phyloP scores from a whole-genome alignment of 2,329 filamentous ascomycete species.

The Colletotrichum viniferum region DNA sequence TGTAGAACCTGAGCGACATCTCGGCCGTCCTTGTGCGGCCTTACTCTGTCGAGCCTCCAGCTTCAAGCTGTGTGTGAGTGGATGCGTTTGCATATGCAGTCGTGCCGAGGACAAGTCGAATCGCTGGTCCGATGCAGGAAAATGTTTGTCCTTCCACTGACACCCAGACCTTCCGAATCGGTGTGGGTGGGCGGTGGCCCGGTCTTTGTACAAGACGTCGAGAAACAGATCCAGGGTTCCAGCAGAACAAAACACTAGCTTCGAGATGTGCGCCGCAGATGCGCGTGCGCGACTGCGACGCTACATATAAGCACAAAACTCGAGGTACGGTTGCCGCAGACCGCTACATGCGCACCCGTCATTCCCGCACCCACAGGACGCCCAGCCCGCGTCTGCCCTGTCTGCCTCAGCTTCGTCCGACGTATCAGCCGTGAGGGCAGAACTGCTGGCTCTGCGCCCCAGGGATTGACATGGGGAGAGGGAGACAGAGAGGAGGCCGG shows the following conservation, averaged over 20 bases:
- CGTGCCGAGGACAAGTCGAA: neutral
- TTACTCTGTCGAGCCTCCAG: neutral
- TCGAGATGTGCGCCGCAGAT: neutral
- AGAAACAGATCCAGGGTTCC: neutral
- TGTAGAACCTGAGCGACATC: slow-evolving; percentile 24
- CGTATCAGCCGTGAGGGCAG: neutral
- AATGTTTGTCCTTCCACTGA: neutral
- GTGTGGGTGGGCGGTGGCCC: neutral
- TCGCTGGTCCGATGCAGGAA: neutral
- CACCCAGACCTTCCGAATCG: neutral
- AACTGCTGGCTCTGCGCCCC: neutral
- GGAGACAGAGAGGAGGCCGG: neutral
- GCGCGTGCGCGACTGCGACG: slow-evolving; percentile 12
- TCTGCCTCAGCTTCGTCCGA: slow-evolving; percentile 18
- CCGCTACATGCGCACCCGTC: neutral
- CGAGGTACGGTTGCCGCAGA: neutral
- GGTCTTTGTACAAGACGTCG: neutral
- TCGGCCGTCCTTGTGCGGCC: neutral
- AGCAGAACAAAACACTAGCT: slow-evolving; percentile 12
- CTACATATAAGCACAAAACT: neutral
- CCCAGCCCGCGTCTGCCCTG: neutral
- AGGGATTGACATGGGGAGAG: neutral
- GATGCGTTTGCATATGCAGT: neutral
- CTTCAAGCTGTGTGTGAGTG: neutral
- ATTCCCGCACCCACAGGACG: neutral